Conservation (phyloP, 2,329 filamentous ascomycete genomes). For the Alternaria triticina region DNA sequence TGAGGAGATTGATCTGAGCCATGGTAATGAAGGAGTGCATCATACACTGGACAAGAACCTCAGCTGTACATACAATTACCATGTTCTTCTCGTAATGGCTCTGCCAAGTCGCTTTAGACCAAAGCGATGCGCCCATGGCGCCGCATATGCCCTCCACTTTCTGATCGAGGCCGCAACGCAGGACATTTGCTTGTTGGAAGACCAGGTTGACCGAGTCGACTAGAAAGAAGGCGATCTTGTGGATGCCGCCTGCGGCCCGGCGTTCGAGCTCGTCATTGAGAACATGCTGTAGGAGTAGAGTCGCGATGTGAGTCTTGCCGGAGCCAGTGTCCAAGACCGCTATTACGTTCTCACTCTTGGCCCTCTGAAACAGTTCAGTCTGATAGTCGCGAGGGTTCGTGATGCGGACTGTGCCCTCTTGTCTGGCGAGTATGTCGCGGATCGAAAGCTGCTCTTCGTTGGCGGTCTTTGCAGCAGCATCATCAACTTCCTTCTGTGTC, state of each 20-base stretch:
- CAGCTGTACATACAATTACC: constrained; percentile 91
- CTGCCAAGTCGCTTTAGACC: constrained; percentile 66
- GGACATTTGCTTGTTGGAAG: constrained; percentile 84
- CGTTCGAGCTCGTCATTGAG: constrained; percentile 79
- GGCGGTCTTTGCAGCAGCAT: constrained; percentile 37
- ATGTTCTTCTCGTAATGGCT: constrained; percentile 69
- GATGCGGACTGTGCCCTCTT: constrained; percentile 66
- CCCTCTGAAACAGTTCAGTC: constrained; percentile 85
- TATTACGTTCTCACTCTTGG: constrained; percentile 84
- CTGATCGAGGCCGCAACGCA: constrained; percentile 81
- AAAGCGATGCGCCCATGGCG: constrained; percentile 66
- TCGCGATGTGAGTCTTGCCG: constrained; percentile 96
- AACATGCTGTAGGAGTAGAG: constrained; percentile 77
- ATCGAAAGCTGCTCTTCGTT: constrained; percentile 60
- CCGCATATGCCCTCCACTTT: constrained; percentile 78
- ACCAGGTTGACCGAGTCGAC: constrained; percentile 89
- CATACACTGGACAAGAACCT: constrained; percentile 80
- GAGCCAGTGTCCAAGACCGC: constrained; percentile 95
- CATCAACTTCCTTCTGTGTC: constrained; percentile 49
- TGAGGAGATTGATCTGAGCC: constrained; percentile 81
- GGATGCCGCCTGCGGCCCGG: constrained; percentile 64
- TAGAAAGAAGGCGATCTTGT: constrained; percentile 83
- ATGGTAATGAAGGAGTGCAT: constrained; percentile 81
- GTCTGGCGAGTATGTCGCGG: constrained; percentile 59
- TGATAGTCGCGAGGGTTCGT: constrained; percentile 88